These are phyloP conservation scores for Mortierella hygrophila DNA, from an alignment of 192 early-diverging fungal genomes.

Conservation along the genomic window DNA sequence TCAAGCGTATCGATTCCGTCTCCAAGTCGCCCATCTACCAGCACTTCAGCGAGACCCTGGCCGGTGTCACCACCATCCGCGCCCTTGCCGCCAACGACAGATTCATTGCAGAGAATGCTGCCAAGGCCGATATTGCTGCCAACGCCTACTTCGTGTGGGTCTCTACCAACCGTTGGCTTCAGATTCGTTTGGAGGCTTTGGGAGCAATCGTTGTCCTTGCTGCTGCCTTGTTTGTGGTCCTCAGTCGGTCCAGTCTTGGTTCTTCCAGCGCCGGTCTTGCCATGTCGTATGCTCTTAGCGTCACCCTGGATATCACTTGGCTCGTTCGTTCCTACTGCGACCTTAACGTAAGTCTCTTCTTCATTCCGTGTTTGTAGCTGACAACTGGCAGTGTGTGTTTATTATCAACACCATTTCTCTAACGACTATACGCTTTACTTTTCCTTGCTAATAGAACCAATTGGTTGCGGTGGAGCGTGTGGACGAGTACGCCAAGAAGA, in stretches of 20 bases:
- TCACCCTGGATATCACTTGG: conserved; percentile 90
- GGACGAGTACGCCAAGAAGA: conserved; percentile 84
- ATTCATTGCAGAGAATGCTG: conserved; percentile 71
- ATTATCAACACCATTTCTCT: background rate
- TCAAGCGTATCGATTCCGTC: conserved; percentile 88
- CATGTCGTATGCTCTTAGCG: conserved; percentile 75
- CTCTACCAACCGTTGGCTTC: conserved; percentile 76
- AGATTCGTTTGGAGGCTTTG: conserved; percentile 83
- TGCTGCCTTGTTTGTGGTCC: conserved; percentile 79
- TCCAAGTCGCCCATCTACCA: conserved; percentile 87
- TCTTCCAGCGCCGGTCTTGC: conserved; percentile 77
- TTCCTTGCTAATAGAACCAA: conserved; percentile 64
- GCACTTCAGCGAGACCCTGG: conserved; percentile 74
- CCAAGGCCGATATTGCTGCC: conserved; percentile 71
- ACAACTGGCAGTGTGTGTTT: too few species aligned
- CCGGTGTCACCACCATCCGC: conserved; percentile 83
- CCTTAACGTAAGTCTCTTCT: conserved; percentile 64
- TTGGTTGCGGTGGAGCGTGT: conserved; percentile 88
- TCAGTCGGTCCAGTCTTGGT: conserved; percentile 69
- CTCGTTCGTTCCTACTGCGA: conserved; percentile 88
- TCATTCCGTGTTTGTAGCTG: background rate
- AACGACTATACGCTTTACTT: conserved; percentile 6
- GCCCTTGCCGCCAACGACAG: conserved; percentile 75
- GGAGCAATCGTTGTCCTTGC: conserved; percentile 85
- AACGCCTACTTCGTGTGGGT: conserved; percentile 84